Conservation (phyloP, 306 rosid species). For the Trifolium pratense region DNA sequence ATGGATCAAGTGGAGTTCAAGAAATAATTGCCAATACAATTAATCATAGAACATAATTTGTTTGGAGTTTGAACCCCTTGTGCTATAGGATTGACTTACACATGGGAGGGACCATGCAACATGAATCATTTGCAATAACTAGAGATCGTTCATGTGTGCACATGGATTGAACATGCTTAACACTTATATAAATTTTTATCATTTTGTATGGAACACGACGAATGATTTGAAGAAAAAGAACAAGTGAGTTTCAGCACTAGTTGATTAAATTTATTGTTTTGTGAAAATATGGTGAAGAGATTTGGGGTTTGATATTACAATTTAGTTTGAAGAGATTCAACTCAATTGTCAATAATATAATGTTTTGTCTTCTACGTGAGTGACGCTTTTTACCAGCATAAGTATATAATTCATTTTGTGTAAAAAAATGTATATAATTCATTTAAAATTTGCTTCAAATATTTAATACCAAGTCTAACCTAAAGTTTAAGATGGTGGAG, state of each 20-base stretch:
- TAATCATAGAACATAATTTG: constrained; percentile 40
- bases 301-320: constrained; percentile 19
- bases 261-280: constrained; percentile 3
- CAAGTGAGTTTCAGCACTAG: constrained; percentile 1
- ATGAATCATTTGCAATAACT: constrained; percentile 40
- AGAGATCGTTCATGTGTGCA: constrained; percentile 64
- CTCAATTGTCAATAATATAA: too few species aligned
- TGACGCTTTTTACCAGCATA: too few species aligned
- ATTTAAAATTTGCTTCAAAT: too few species aligned
- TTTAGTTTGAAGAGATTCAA: neutral
- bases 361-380: too few species aligned
- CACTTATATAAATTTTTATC: constrained; percentile 38
- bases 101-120: constrained; percentile 62
- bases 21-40: constrained; percentile 35
- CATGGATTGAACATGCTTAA: constrained; percentile 69
- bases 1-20: constrained; percentile 49
- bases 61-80: constrained; percentile 32
- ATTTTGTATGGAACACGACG: neutral
- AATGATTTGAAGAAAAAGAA: constrained; percentile 31
- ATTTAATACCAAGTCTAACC: too few species aligned
- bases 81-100: constrained; percentile 42
- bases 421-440: too few species aligned
- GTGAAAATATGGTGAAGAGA: neutral
- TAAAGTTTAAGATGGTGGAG: too few species aligned
- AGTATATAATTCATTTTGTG: too few species aligned